A percentile compares a stretch with the other conserved stretches of the same genome.
Conservation (phyloP, 768 basidiomycete genomes). For the Xerocomellus chrysenteron region DNA sequence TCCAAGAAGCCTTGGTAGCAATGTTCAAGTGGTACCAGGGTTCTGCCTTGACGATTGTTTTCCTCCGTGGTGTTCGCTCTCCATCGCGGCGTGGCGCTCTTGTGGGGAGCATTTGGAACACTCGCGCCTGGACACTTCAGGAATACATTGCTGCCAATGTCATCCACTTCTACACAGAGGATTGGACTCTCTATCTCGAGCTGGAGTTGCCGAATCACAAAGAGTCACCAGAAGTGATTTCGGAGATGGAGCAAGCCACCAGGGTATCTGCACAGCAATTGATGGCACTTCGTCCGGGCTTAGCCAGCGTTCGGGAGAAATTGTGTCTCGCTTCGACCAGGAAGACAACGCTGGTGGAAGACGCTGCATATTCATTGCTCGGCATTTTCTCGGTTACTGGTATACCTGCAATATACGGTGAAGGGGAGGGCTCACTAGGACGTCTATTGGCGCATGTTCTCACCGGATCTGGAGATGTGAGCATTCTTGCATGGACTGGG, state of each 20-base stretch:
- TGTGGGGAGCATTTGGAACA: constrained; percentile 6
- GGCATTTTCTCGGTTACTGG: not conserved
- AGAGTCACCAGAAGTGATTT: not conserved
- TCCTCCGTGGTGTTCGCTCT: not conserved
- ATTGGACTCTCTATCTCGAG: not conserved
- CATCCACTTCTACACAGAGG: not conserved
- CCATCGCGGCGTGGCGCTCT: not conserved
- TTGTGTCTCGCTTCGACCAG: not conserved
- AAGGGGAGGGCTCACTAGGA: not conserved
- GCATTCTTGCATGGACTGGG: not conserved
- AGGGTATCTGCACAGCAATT: not conserved
- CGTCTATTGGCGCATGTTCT: not conserved
- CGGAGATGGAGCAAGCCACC: not conserved
- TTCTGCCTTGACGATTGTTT: not conserved
- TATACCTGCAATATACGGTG: not conserved
- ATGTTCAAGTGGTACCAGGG: not conserved
- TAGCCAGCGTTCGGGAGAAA: not conserved
- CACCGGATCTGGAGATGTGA: not conserved
- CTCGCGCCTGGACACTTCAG: not conserved
- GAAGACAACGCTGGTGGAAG: not conserved
- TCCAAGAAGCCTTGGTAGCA: not conserved
- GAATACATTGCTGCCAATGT: not conserved
- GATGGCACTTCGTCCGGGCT: not conserved
- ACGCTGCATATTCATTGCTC: not conserved
- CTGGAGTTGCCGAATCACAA: not conserved